Evolutionary conservation across 148 eudicot species (phyloP).

Genomic region (Cornus controversa): DNA sequence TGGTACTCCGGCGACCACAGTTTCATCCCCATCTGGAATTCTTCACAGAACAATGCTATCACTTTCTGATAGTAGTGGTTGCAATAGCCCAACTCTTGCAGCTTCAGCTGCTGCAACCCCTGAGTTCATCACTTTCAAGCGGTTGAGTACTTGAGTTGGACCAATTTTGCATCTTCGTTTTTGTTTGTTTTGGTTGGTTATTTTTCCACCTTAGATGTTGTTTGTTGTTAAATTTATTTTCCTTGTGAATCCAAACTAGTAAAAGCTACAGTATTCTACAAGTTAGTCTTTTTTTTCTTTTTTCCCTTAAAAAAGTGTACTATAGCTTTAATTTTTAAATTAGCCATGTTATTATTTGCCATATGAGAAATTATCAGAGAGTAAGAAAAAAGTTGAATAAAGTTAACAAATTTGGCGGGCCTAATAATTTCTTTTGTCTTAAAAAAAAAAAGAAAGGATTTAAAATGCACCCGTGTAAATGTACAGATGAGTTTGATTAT

Average conservation of each 20-base stretch:
- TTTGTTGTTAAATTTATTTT: not conserved
- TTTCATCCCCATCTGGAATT: slow-evolving; percentile 64
- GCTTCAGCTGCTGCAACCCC: slow-evolving; percentile 31
- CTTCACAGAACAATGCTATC: slow-evolving; percentile 49
- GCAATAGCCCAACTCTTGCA: slow-evolving; percentile 46
- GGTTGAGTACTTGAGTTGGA: slow-evolving; percentile 24
- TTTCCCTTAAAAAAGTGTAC: no score
- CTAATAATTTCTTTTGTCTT: no score
- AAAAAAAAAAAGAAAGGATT: no score
- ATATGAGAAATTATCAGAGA: no score
- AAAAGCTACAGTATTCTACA: no score
- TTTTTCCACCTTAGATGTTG: not conserved
- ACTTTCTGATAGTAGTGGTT: slow-evolving; percentile 60
- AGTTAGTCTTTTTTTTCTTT: no score
- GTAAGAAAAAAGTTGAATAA: no score
- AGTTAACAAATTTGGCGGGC: no score
- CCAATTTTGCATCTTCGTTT: not conserved
- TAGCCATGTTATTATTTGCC: not conserved
- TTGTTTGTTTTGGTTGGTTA: not conserved
- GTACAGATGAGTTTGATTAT: no score
- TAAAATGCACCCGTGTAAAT: no score
- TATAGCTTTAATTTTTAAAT: not conserved
- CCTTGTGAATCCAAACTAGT: no score
- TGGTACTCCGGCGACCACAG: slow-evolving; percentile 35
- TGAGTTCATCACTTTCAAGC: slow-evolving; percentile 44